Evolutionary conservation across 148 eudicot genomes (phyloP).

Genomic region (Drosera capensis): DNA sequence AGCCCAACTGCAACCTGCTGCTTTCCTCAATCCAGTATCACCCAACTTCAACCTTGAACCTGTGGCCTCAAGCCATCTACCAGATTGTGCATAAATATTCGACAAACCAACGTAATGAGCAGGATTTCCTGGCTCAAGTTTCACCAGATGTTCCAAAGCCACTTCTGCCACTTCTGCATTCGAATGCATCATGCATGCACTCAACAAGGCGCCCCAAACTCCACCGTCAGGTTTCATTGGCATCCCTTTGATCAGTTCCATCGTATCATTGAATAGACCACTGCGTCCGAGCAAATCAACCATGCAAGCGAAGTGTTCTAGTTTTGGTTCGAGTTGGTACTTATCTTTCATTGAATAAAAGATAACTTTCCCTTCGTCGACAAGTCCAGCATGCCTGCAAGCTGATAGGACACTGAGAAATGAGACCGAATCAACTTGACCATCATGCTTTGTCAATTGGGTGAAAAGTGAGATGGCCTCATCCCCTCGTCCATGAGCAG

Average conservation of each 20-base stretch:
- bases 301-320: constrained; percentile 71
- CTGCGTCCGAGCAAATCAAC: constrained; percentile 60
- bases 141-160: constrained; percentile 33
- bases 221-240: constrained; percentile 53
- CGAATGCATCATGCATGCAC: constrained; percentile 57
- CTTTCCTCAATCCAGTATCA: constrained; percentile 38
- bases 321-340: constrained; percentile 30
- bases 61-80: constrained; percentile 52
- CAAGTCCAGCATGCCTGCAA: constrained; percentile 57
- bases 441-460: constrained; percentile 28
- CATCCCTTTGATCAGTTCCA: constrained; percentile 34
- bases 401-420: constrained; percentile 50
- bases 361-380: constrained; percentile 43
- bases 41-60: constrained; percentile 26
- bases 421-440: constrained; percentile 35
- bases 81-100: constrained; percentile 47
- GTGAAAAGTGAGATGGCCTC: constrained; percentile 33
- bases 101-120: constrained; percentile 58
- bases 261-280: constrained; percentile 39
- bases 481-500: constrained; percentile 40
- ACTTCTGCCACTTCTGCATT: constrained; percentile 37
- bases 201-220: constrained; percentile 58
- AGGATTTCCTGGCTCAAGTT: constrained; percentile 36
- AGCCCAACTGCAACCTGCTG: constrained; percentile 62
- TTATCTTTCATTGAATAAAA: constrained; percentile 36